Evolutionary conservation across 108 stramenopile genomes (phyloP).

Genomic region (Nitzschia sp.): DNA sequence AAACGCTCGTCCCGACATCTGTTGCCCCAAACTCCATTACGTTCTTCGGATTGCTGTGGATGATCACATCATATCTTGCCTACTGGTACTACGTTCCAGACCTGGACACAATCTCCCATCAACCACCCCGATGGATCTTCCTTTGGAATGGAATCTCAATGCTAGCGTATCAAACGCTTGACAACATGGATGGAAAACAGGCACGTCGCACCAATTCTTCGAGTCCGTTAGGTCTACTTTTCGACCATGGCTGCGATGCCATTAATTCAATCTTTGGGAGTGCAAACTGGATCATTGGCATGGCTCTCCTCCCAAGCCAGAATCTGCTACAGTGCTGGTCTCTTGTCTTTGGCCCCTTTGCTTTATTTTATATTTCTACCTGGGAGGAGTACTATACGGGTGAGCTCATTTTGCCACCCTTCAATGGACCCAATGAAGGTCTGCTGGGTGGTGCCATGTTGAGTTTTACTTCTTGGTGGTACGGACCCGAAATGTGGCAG

Average conservation of each 20-base stretch:
- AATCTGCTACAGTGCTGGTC: conserved; percentile 45
- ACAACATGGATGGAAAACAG: conserved; percentile 99
- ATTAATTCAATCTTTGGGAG: conserved; percentile 81
- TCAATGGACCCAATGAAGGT: conserved; percentile 88
- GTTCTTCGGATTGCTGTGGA: conserved; percentile 70
- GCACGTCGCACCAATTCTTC: conserved; percentile 86
- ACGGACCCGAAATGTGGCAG: conserved; percentile 70
- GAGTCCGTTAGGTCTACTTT: conserved; percentile 91
- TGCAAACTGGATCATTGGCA: conserved; percentile 72
- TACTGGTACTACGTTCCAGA: conserved; percentile 68
- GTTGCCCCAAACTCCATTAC: conserved; percentile 94
- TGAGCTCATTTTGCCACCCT: conserved; percentile 69
- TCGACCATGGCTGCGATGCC: conserved; percentile 98
- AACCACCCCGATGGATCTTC: conserved; percentile 81
- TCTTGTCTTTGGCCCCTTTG: conserved; percentile 60
- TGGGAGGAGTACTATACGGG: conserved; percentile 90
- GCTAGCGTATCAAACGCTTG: conserved; percentile 95
- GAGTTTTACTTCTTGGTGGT: conserved; percentile 53
- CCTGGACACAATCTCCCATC: conserved; percentile 22
- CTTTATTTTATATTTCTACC: conserved; percentile 74
- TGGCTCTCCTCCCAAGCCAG: conserved; percentile 48
- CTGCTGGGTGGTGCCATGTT: conserved; percentile 58
- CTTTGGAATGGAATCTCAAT: conserved; percentile 76
- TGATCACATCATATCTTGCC: conserved; percentile 67
- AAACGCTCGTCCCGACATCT: conserved; percentile 62